Evolutionary conservation across 768 basidiomycete species (phyloP), one percentile per base, ranked within the genome.

Genomic region (Boletellus ananiceps): DNA sequence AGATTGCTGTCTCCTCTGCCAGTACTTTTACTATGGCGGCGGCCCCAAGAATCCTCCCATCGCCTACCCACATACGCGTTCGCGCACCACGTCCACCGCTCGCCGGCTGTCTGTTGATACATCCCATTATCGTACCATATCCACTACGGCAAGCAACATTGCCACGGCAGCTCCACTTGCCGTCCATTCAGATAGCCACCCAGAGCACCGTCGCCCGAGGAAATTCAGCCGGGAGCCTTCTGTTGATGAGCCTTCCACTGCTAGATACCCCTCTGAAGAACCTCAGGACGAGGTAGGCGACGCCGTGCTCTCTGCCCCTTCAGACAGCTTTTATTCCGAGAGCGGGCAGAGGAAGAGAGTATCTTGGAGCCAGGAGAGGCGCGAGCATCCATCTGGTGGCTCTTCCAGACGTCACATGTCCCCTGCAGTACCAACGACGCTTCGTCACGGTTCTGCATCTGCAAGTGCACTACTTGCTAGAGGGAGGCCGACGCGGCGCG

Each of bases 281-380:
- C 48, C 40, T 6, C 68, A 57, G n/a, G 75, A 71, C 27, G 77
- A 78, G 12, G 69, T 69, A 2, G 77, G 79, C 41, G 83, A 82
- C 8, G 73, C 75, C 6, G 72, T 77, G 6, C 73, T 78, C 12
- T 68, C 81, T 19, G 73, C 76, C 6, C 73, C 93, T 64, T 75
- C 80, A 3, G 86, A 87, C 25, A 90, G 88, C 57, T 81, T 88
- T 59, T 78, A 85, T 61, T 93, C 92, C 0, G 92, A 93, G 47
- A 68, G 75, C 16, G 79, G 78, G 3, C 69, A 73, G 36, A 71
- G 74, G 45, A 83, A 81, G 61, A 77, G 76, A 23, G 76, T 84
- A 7, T 82, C 82, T 2, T 89, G 85, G 85, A 86, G 81, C 58
- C 76, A 73, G 32, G 85, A 86, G 80, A 85, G 81, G 57, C 75